phyloP scores from a whole-genome alignment of 2,329 filamentous ascomycete species.

The Coleophoma eucalyptorum region DNA sequence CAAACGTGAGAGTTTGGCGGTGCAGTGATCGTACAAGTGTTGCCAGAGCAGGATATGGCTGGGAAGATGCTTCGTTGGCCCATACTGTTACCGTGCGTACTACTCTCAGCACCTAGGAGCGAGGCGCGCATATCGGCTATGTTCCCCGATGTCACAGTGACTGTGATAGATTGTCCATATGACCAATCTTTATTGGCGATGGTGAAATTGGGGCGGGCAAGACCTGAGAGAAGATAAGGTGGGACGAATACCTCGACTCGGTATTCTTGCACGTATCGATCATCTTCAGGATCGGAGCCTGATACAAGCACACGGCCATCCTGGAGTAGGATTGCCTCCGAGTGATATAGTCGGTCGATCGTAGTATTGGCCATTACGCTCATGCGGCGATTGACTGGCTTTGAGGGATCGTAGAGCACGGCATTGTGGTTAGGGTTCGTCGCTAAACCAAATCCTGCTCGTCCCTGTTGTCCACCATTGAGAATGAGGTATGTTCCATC shows the following conservation, averaged over 20 bases:
- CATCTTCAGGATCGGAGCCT: constrained; percentile 49
- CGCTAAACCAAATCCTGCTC: constrained; percentile 60
- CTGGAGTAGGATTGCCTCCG: constrained; percentile 58
- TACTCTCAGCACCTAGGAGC: constrained; percentile 40
- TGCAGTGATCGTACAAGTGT: constrained; percentile 49
- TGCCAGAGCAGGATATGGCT: constrained; percentile 28
- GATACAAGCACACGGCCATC: constrained; percentile 62
- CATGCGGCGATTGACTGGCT: constrained; percentile 52
- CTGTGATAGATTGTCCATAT: constrained; percentile 23
- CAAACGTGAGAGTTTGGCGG: constrained; percentile 51
- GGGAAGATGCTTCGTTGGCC: constrained; percentile 63
- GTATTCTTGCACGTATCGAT: constrained; percentile 55
- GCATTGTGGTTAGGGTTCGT: constrained; percentile 57
- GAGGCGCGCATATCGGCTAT: constrained; percentile 13
- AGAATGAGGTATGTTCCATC: constrained; percentile 63
- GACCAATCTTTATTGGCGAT: constrained; percentile 51
- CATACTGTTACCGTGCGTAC: constrained; percentile 63
- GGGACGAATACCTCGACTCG: constrained; percentile 62
- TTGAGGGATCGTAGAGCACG: constrained; percentile 56
- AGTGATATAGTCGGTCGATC: constrained; percentile 62
- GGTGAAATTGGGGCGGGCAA: constrained; percentile 49
- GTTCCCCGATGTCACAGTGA: constrained; percentile 12
- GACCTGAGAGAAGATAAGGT: constrained; percentile 52
- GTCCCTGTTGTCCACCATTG: constrained; percentile 56
- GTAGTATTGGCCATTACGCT: constrained; percentile 63